These are phyloP conservation scores for Mesotaenium endlicherianum DNA, from an alignment of 139 green algal genomes.

Conservation along the genomic window DNA sequence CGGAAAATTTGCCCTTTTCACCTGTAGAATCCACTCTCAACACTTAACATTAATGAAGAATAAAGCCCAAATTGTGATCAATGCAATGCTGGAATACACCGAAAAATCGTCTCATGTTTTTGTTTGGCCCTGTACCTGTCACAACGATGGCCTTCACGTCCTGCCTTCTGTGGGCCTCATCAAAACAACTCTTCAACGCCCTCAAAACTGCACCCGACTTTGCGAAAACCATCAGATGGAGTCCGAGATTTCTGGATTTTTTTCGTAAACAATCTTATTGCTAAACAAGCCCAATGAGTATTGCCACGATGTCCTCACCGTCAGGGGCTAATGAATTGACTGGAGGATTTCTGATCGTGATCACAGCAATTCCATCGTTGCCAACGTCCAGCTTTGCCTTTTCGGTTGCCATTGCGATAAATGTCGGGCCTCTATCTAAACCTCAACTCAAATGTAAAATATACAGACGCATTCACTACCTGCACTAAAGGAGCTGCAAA, in stretches of 20 bases:
- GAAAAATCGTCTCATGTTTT: too few relatives aligned
- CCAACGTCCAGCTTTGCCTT: conserved; percentile 60
- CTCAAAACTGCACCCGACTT: conserved; percentile 71
- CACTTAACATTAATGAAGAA: background rate
- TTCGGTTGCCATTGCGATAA: conserved; percentile 43
- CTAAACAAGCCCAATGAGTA: background rate
- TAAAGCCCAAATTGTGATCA: too few relatives aligned
- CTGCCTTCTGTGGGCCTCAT: conserved; percentile 66
- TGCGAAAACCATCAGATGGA: background rate
- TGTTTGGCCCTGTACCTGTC: conserved; percentile 50
- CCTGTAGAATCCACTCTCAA: conserved; percentile 14
- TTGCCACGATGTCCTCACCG: background rate
- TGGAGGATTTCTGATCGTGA: conserved; percentile 86
- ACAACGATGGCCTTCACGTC: conserved; percentile 88
- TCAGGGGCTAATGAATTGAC: conserved; percentile 85
- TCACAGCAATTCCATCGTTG: conserved; percentile 77
- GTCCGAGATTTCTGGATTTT: background rate
- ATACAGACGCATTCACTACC: too few relatives aligned
- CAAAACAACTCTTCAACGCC: conserved; percentile 62
- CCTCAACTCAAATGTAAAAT: too few relatives aligned
- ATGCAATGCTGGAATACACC: too few relatives aligned
- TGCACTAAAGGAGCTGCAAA: too few relatives aligned
- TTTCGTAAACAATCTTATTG: background rate
- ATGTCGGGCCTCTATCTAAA: background rate
- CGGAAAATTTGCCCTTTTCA: conserved; percentile 78